phyloP scores from a whole-genome alignment of 179 eudicot genomes.

The Heliamphora pulchella region DNA sequence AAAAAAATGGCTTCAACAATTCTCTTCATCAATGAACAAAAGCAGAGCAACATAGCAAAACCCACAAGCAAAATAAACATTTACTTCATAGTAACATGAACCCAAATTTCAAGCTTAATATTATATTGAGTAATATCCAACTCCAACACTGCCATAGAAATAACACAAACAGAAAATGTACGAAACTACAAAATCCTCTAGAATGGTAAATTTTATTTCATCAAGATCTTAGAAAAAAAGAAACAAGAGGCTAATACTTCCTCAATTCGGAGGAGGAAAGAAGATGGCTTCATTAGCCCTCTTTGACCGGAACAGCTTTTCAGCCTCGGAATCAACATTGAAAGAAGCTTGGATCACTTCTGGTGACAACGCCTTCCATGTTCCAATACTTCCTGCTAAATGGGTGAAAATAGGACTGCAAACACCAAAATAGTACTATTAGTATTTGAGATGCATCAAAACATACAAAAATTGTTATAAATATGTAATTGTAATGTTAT shows the following conservation, averaged over 20 bases:
- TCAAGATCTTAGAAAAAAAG: not conserved
- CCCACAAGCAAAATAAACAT: not conserved
- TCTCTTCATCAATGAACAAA: no score
- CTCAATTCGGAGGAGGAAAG: conserved; percentile 55
- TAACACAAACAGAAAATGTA: not conserved
- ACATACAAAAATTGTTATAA: not conserved
- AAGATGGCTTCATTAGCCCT: conserved; percentile 59
- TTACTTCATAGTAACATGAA: not conserved
- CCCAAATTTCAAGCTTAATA: not conserved
- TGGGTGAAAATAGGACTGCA: conserved; percentile 80
- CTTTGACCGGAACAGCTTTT: conserved; percentile 47
- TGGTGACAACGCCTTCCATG: conserved; percentile 71
- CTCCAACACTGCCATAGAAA: not conserved
- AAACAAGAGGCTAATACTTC: not conserved
- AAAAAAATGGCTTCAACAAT: no score
- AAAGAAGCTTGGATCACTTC: conserved; percentile 62
- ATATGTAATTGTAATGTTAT: not conserved
- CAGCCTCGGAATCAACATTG: conserved; percentile 48
- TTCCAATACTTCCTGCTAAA: conserved; percentile 66
- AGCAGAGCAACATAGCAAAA: no score
- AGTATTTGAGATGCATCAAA: not conserved
- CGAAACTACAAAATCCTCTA: not conserved
- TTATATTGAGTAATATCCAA: not conserved
- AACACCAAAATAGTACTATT: not conserved
- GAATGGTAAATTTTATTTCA: not conserved